Base-by-base conservation (phyloP, 208 protist genomes). In the Trypanosoma lewisi region DNA sequence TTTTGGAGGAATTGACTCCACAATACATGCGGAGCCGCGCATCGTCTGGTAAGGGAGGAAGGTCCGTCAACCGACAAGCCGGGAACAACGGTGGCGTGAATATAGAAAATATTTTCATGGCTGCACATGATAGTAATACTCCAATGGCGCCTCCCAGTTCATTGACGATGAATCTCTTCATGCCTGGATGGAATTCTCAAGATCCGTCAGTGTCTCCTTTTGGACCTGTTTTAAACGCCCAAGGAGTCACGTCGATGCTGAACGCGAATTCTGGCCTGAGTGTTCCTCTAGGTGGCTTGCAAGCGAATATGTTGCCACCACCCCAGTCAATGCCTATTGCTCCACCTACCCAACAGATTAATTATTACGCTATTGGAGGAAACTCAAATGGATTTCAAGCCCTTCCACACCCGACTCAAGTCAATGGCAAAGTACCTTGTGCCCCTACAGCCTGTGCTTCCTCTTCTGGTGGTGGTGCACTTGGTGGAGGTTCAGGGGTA, bases 1-100 rank as follows among this genome's bases (percentile, higher is more conserved):
- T 93, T 11, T 63, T 93, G 19, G 81, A 93, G 63, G 73, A 80
- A 42, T 67, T 93, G 6, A 88, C 81, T 0, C 82, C 69, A 30
- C 58, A 71, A 31, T 69, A 65, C 31, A 54, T 76, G 48, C 50
- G 57, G 30, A 47, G 37, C 62, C 59, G 63, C 30, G 12, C 50
- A 37, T 51, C 25, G 9, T 14, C 16, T 53, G 4, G 28, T 28
- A 65, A 70, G 48, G 34, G 28, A 25, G 17, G 34, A 27, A 67
- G 52, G 42, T 4, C 6, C 17, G 9, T 2, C 2, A 19, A 34
- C 12, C 30, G 30, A 39, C 27, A 52, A 4, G 16, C 11, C 2
- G 23, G 6, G 16, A 51, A 63, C 25, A 17, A 14, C 31, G 2
- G 23, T 27, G 0, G 19, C n/a, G 23, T 16, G n/a, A n/a, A n/a